Evolutionary conservation across 1,139 yeast genomes (phyloP).

Genomic region (Blastobotrys malaysiensis): DNA sequence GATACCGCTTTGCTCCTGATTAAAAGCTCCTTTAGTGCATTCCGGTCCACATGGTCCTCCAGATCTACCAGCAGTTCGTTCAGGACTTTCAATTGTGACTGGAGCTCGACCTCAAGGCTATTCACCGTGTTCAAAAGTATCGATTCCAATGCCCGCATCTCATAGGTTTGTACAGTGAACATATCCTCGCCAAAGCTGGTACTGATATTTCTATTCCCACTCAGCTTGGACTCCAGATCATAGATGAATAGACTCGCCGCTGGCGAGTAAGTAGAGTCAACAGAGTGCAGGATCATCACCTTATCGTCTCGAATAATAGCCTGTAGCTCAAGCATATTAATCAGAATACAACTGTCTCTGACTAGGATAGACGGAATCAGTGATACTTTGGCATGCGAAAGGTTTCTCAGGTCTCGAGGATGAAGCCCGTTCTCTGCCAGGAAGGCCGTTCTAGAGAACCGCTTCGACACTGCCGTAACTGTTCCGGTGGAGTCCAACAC

Average conservation of each 20-base stretch:
- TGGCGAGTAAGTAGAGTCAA: constrained; percentile 46
- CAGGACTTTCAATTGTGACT: constrained; percentile 59
- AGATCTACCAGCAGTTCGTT: constrained; percentile 67
- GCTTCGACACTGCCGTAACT: constrained; percentile 63
- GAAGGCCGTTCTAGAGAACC: constrained; percentile 66
- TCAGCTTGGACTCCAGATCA: constrained; percentile 65
- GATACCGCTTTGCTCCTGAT: constrained; percentile 71
- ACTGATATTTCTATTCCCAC: neutral
- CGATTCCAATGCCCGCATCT: constrained; percentile 81
- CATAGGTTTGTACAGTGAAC: constrained; percentile 45
- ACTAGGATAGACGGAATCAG: constrained; percentile 82
- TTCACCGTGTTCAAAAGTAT: constrained; percentile 79
- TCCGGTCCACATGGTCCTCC: constrained; percentile 79
- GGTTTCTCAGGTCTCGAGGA: constrained; percentile 77
- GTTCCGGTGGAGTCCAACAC: constrained; percentile 68
- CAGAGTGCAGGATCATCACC: constrained; percentile 73
- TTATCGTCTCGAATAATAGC: constrained; percentile 74
- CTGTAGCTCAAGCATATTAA: constrained; percentile 74
- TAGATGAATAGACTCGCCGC: constrained; percentile 73
- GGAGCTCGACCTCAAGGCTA: constrained; percentile 75
- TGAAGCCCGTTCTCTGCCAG: constrained; percentile 64
- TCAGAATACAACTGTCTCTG: constrained; percentile 70
- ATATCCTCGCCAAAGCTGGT: constrained; percentile 14
- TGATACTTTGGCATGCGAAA: constrained; percentile 80
- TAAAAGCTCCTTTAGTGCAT: constrained; percentile 67